Evolutionary conservation across 2,329 filamentous ascomycete genomes (phyloP).

Genomic region (Colletotrichum coccodes): DNA sequence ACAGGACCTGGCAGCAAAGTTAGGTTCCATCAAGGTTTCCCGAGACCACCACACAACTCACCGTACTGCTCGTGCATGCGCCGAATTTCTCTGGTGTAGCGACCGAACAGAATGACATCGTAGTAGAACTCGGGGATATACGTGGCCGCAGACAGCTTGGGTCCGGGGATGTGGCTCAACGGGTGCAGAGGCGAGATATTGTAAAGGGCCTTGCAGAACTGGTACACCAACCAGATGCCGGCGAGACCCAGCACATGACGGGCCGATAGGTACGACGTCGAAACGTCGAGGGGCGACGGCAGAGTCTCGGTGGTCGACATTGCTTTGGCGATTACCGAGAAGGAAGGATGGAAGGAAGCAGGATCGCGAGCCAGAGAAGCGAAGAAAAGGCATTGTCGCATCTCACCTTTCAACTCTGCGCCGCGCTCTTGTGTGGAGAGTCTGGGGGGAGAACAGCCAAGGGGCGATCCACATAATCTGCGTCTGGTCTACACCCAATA

Average conservation of each 20-base stretch:
- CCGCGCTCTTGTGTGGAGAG: conserved; percentile 10
- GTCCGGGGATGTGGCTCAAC: conserved; percentile 48
- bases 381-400: conserved; percentile 10
- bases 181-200: conserved; percentile 53
- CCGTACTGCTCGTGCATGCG: conserved; percentile 51
- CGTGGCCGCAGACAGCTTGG: conserved; percentile 46
- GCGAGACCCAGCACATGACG: conserved; percentile 32
- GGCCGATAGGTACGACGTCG: conserved; percentile 12
- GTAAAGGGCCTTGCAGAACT: conserved; percentile 40
- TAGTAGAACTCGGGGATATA: conserved; percentile 51
- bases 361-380: not conserved
- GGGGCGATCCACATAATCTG: conserved; percentile 13
- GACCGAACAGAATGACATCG: conserved; percentile 46
- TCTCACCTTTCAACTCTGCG: conserved; percentile 3
- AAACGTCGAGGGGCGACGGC: conserved; percentile 8
- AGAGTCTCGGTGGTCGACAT: conserved; percentile 20
- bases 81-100: conserved; percentile 46
- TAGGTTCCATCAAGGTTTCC: not conserved
- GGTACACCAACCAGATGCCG: conserved; percentile 42
- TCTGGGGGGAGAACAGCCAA: conserved; percentile 17
- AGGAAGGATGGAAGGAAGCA: not conserved
- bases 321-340: not conserved
- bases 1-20: conserved; percentile 42
- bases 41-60: conserved; percentile 8
- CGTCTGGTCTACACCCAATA: conserved; percentile 24